phyloP scores from a whole-genome alignment of 1,284 basidiomycete genomes.

The Vanrija sp. region DNA sequence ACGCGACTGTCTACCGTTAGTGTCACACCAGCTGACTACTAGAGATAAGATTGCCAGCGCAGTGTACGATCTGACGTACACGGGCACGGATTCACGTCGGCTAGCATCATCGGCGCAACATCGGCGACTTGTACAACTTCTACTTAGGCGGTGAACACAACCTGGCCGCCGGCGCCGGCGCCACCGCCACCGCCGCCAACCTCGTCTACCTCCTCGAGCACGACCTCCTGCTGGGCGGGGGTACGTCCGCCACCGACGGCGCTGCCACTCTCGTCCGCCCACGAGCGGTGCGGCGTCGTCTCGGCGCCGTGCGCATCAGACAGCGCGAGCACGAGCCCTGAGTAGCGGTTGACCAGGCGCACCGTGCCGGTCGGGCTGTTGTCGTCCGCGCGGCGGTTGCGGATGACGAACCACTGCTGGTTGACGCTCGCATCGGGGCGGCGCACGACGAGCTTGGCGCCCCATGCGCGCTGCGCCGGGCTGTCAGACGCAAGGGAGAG shows the following conservation, averaged over 20 bases:
- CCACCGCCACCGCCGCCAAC: too few species aligned
- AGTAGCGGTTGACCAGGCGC: slow-evolving; percentile 15
- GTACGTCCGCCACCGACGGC: not conserved
- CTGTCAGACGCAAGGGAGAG: not conserved
- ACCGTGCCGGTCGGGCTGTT: not conserved
- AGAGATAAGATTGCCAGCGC: too few species aligned
- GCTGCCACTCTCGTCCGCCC: not conserved
- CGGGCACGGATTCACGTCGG: too few species aligned
- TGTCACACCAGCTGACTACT: too few species aligned
- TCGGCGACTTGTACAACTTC: too few species aligned
- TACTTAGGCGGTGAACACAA: too few species aligned
- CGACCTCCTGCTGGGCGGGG: not conserved
- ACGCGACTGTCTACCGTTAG: too few species aligned
- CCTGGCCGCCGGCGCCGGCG: too few species aligned
- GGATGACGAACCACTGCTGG: slow-evolving; percentile 15
- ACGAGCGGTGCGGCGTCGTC: slow-evolving; percentile 2
- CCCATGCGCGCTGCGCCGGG: slow-evolving; percentile 6
- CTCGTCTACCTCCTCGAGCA: not conserved
- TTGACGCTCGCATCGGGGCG: not conserved
- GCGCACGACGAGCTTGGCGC: not conserved
- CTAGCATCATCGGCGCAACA: too few species aligned
- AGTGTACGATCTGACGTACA: too few species aligned
- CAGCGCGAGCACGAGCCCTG: slow-evolving; percentile 5
- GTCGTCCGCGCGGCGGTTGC: not conserved
- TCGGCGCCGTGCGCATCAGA: not conserved